Conservation (phyloP, 2,329 filamentous ascomycete species). For the Thelonectria rubi region DNA sequence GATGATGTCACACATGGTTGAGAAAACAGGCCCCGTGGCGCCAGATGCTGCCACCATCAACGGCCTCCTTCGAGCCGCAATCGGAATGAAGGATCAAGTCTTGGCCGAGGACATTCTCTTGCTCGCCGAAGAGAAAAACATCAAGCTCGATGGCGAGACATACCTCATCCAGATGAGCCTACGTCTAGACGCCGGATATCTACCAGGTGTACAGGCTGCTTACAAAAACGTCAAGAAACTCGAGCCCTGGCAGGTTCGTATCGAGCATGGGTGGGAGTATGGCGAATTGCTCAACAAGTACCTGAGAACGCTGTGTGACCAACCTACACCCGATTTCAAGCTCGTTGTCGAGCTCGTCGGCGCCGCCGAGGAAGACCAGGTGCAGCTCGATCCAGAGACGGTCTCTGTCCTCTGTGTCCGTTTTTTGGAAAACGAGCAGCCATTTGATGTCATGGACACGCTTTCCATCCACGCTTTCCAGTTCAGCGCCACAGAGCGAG, state of each 20-base stretch:
- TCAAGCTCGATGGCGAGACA: conserved; percentile 74
- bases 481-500: conserved; percentile 75
- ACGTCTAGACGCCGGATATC: conserved; percentile 75
- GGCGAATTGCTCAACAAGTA: conserved; percentile 74
- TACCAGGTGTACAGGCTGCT: conserved; percentile 73
- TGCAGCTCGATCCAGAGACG: conserved; percentile 76
- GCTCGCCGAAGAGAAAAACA: conserved; percentile 70
- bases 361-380: conserved; percentile 74
- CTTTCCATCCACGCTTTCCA: conserved; percentile 78
- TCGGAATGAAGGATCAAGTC: conserved; percentile 73
- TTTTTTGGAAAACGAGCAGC: conserved; percentile 79
- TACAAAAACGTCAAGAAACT: conserved; percentile 59
- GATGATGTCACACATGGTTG: conserved; percentile 78
- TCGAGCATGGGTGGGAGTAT: conserved; percentile 61
- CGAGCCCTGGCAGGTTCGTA: conserved; percentile 51
- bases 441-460: conserved; percentile 81
- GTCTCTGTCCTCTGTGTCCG: conserved; percentile 76
- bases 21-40: conserved; percentile 58
- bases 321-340: conserved; percentile 70
- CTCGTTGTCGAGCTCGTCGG: conserved; percentile 77
- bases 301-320: conserved; percentile 72
- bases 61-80: conserved; percentile 75
- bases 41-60: conserved; percentile 82
- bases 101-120: conserved; percentile 77
- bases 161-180: conserved; percentile 80